Conservation (phyloP, 148 eudicot genomes). For the Oxyria digyna region DNA sequence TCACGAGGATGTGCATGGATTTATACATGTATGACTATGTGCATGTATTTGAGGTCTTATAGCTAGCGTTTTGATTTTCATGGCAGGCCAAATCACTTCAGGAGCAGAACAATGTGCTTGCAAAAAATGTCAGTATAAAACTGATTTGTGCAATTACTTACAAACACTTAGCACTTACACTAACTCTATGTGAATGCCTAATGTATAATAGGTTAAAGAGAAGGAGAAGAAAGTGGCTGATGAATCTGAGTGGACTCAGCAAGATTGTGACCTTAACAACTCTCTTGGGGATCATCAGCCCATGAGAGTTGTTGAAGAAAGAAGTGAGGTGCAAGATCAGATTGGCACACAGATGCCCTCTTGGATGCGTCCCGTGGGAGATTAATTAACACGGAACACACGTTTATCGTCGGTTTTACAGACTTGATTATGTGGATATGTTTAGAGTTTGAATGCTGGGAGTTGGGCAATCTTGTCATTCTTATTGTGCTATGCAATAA, state of each 20-base stretch:
- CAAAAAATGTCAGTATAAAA: conserved; percentile 34
- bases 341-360: background rate
- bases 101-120: conserved; percentile 48
- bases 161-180: background rate
- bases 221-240: background rate
- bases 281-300: background rate
- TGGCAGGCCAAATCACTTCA: conserved; percentile 62
- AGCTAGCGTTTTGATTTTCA: background rate
- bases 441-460: background rate
- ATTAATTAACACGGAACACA: background rate
- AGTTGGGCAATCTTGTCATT: background rate
- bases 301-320: background rate
- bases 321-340: background rate
- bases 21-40: background rate
- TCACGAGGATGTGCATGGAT: too few relatives aligned
- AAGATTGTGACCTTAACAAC: background rate
- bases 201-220: background rate
- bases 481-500: background rate
- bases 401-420: background rate
- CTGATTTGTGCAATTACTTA: background rate
- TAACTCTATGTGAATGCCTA: background rate
- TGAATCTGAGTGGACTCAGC: background rate
- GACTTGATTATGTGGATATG: background rate
- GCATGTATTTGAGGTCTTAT: background rate
- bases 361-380: background rate